These are phyloP conservation scores for Blastobotrys apis DNA, from an alignment of 1,139 yeast genomes.

Conservation along the genomic window DNA sequence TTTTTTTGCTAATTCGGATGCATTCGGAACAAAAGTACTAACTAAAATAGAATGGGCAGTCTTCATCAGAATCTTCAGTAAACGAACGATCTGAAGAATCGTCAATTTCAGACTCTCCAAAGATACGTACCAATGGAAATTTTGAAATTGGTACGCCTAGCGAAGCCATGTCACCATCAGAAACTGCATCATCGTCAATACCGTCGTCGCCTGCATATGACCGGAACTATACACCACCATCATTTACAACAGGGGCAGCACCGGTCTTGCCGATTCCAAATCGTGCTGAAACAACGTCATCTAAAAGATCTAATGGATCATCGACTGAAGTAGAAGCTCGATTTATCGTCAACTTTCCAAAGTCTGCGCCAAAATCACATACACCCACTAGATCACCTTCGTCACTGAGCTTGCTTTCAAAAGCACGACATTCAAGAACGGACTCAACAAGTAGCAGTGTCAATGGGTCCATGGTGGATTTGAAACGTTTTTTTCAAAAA, in stretches of 20 bases:
- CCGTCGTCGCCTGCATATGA: constrained; percentile 7
- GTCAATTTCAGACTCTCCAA: constrained; percentile 8
- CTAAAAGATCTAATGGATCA: constrained; percentile 5
- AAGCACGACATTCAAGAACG: constrained; percentile 23
- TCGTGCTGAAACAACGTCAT: constrained; percentile 7
- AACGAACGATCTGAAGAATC: background rate
- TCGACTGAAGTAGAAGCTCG: constrained; percentile 24
- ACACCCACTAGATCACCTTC: constrained; percentile 25
- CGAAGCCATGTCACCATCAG: constrained; percentile 10
- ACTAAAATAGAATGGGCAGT: no score
- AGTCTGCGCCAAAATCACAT: constrained; percentile 14
- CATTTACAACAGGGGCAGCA: constrained; percentile 5
- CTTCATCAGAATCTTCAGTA: no score
- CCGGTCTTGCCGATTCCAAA: constrained; percentile 7
- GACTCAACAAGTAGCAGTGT: constrained; percentile 23
- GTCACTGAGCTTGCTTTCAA: constrained; percentile 26
- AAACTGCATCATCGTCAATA: constrained; percentile 7
- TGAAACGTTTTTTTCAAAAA: constrained; percentile 33
- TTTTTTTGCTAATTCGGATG: no score
- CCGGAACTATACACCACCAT: constrained; percentile 6
- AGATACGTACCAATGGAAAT: constrained; percentile 2
- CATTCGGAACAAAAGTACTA: no score
- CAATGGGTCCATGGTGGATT: constrained; percentile 29
- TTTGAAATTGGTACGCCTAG: constrained; percentile 14
- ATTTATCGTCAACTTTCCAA: constrained; percentile 23